Evolutionary conservation across 805 yeast genomes (phyloP).

Genomic region (Ogataea saltuana): DNA sequence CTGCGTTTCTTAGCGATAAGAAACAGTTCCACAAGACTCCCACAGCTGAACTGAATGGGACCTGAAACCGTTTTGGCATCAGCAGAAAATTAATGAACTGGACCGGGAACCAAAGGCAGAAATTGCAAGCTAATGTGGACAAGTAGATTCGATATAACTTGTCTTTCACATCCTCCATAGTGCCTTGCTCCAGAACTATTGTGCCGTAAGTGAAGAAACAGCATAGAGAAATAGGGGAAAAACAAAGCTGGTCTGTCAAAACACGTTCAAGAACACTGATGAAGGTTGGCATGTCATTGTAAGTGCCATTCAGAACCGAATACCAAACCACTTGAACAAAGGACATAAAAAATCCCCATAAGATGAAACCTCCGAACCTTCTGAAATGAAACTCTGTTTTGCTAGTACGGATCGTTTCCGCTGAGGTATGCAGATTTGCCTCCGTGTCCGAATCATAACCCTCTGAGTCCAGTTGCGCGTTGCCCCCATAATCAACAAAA

Average conservation of each 20-base stretch:
- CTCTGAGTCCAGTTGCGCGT: not conserved
- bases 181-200: slow-evolving; percentile 74
- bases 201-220: slow-evolving; percentile 85
- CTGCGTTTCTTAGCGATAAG: slow-evolving; percentile 75
- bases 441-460: slow-evolving; percentile 7
- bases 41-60: slow-evolving; percentile 83
- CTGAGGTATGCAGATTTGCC: not conserved
- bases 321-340: slow-evolving; percentile 91
- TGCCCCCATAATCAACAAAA: slow-evolving; percentile 39
- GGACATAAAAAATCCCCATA: slow-evolving; percentile 86
- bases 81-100: slow-evolving; percentile 73
- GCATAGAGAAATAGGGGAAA: slow-evolving; percentile 82
- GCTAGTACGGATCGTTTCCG: not conserved
- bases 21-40: slow-evolving; percentile 96
- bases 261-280: slow-evolving; percentile 86
- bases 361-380: slow-evolving; percentile 74
- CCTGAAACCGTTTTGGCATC: slow-evolving; percentile 74
- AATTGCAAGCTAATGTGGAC: slow-evolving; percentile 65
- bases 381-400: slow-evolving; percentile 53
- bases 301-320: slow-evolving; percentile 71
- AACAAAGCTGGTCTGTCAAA: slow-evolving; percentile 83
- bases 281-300: slow-evolving; percentile 77
- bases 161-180: slow-evolving; percentile 57
- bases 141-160: slow-evolving; percentile 70
- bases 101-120: slow-evolving; percentile 79